phyloP scores from a whole-genome alignment of 164 flowering plant genomes.

The Vitis amurensis region DNA sequence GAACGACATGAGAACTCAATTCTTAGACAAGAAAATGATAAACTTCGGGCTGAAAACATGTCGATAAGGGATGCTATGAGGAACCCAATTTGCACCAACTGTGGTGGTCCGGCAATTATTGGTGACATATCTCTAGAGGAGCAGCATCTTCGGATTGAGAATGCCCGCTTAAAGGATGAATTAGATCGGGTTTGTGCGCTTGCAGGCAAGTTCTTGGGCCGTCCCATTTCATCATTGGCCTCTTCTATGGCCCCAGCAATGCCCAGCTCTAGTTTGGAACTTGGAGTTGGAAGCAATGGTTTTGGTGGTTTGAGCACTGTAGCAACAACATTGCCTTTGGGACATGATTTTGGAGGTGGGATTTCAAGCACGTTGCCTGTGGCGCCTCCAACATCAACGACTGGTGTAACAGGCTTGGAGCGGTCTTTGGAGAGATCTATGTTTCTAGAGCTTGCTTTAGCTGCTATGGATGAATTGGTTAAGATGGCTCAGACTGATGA shows the following conservation, averaged over 20 bases:
- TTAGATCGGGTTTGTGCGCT: constrained; percentile 84
- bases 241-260: constrained; percentile 35
- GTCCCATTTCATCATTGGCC: constrained; percentile 55
- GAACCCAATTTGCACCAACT: constrained; percentile 84
- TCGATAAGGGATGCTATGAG: constrained; percentile 88
- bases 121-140: constrained; percentile 90
- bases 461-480: constrained; percentile 91
- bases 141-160: constrained; percentile 88
- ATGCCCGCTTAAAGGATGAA: constrained; percentile 86
- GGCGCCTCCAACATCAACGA: constrained; percentile 28
- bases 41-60: constrained; percentile 89
- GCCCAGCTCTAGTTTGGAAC: constrained; percentile 76
- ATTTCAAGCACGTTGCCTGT: constrained; percentile 33
- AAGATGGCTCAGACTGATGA: constrained; percentile 82
- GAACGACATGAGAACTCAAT: constrained; percentile 93
- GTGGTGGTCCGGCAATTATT: constrained; percentile 89
- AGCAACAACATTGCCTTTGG: constrained; percentile 42
- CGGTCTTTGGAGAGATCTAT: constrained; percentile 70
- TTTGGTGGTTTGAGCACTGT: constrained; percentile 44
- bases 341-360: constrained; percentile 54
- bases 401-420: constrained; percentile 41
- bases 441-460: constrained; percentile 82
- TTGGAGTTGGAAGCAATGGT: constrained; percentile 75
- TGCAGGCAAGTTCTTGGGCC: constrained; percentile 87
- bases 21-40: constrained; percentile 86